Base-by-base conservation (phyloP, 1,139 yeast genomes). In the Yamadazyma jaroonii region DNA sequence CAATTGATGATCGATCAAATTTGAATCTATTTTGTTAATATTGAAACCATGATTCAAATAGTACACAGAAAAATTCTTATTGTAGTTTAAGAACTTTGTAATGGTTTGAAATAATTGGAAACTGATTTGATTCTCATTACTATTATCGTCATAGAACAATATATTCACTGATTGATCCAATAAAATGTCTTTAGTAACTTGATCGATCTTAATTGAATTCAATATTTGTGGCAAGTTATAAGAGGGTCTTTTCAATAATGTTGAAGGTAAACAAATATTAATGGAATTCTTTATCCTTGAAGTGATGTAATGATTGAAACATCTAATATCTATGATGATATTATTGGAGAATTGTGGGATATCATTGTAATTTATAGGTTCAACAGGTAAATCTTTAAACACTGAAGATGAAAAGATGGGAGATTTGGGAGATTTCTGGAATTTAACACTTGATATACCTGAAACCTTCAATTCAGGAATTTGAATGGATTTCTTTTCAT, bases 131-230 rank as follows among this genome's bases (percentile, higher is more conserved):
- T 46, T 37, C 43, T 48, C 46, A 10, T 41, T 37, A 12, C 71
- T 60, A 25, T 51, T 47, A 14, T 59, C 48, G 46, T 83, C 89
- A 49, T 83, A 81, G 22, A 83, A 56, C 9, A 83, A 56, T 17
- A 82, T 54, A 43, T 12, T 25, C 24, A 43, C 38, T 8, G 6
- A 9, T n/a, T 15, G 24, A n/a, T 39, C 37, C 35, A 57, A 36
- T 3, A 64, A 43, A 11, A 42, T 35, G 10, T 47, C 41, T 36
- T 57, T 54, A 10, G 43, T 43, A 2, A 44, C 44, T 1, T 42
- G 38, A 1, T 60, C 52, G 25, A 64, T 49, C 36, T 51, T 59
- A 32, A 58, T 57, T 9, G 64, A 52, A 30, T 59, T 54, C 21
- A 69, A 42, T 15, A 67, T 54, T 27, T 62, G 61, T 7, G 47